Evolutionary conservation across 768 basidiomycete species (phyloP).

Genomic region (Boletellus emodensis): DNA sequence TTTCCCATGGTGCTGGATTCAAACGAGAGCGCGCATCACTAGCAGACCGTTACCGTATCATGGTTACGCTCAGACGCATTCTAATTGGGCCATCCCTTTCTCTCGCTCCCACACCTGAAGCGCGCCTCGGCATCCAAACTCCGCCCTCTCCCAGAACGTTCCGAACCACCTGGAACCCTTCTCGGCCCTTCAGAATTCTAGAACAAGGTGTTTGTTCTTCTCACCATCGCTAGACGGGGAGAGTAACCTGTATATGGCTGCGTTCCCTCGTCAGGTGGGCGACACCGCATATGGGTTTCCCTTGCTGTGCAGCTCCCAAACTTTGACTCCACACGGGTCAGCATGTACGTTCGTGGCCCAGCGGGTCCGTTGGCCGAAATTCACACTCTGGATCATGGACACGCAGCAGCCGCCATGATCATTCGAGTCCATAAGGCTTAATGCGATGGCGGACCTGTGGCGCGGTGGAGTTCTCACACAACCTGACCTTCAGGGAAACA

Average conservation of each 20-base stretch:
- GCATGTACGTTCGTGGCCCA: neutral
- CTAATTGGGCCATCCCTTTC: neutral
- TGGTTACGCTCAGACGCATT: constrained; percentile 16
- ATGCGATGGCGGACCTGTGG: constrained; percentile 20
- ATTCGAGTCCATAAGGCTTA: neutral
- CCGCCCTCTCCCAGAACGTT: constrained; percentile 8
- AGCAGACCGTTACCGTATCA: constrained; percentile 9
- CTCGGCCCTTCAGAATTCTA: constrained; percentile 5
- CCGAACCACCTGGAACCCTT: neutral
- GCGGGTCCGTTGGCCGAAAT: neutral
- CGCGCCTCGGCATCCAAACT: neutral
- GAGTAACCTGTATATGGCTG: constrained; percentile 20
- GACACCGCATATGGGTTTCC: neutral
- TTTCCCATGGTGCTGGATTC: constrained; percentile 24
- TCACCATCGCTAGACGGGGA: constrained; percentile 5
- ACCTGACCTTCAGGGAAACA: neutral
- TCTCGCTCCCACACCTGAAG: neutral
- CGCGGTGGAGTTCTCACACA: constrained; percentile 14
- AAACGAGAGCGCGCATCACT: neutral
- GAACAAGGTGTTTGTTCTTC: constrained; percentile 3
- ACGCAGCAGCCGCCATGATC: neutral
- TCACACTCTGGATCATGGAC: neutral
- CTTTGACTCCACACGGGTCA: constrained; percentile 1
- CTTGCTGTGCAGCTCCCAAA: neutral
- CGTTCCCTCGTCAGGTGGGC: constrained; percentile 2